Evolutionary conservation across 371 early-diverging fungal species (phyloP).

Genomic region (Mortierella sp.): DNA sequence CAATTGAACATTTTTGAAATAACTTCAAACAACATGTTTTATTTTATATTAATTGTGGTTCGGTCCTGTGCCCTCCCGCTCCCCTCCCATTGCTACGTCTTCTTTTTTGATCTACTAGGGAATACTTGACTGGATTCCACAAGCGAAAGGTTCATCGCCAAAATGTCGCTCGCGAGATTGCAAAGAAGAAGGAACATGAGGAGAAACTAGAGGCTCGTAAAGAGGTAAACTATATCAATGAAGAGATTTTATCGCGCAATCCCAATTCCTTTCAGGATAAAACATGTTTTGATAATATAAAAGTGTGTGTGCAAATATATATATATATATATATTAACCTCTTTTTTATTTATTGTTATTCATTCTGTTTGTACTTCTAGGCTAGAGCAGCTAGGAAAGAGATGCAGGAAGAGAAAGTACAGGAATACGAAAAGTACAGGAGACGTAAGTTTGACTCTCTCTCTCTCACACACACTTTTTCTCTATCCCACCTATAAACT

Average conservation of each 20-base stretch:
- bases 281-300: too few species aligned
- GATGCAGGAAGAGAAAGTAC: constrained; percentile 42
- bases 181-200: constrained; percentile 64
- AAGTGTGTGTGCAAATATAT: too few species aligned
- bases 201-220: constrained; percentile 68
- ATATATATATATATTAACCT: neutral
- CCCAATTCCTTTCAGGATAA: too few species aligned
- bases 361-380: neutral
- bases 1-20: neutral
- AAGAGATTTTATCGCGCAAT: too few species aligned
- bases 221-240: constrained; percentile 39
- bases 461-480: neutral
- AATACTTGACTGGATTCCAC: constrained; percentile 86
- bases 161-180: constrained; percentile 68
- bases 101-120: constrained; percentile 56
- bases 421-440: constrained; percentile 51
- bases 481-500: too few species aligned
- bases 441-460: constrained; percentile 25
- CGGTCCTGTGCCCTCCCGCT: too few species aligned
- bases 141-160: constrained; percentile 82
- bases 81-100: neutral
- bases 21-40: neutral
- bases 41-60: neutral
- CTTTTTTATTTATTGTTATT: neutral
- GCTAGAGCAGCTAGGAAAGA: constrained; percentile 50